Evolutionary conservation across 176 grass and related monocot genomes (phyloP).

Genomic region (Otatea glauca): DNA sequence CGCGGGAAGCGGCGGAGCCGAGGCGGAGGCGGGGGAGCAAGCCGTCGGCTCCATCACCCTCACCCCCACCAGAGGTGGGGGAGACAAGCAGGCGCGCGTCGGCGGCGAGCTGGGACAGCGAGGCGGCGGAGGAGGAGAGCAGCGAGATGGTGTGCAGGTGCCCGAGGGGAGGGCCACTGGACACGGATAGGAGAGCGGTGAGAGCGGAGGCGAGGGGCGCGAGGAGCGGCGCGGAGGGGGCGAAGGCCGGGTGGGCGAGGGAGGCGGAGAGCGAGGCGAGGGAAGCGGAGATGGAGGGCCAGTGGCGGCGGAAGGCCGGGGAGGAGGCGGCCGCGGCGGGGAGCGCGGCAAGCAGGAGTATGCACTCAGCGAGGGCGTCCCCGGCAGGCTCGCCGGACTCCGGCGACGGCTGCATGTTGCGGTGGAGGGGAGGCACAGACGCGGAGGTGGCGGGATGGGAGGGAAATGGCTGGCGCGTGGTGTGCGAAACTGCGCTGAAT

Average conservation of each 20-base stretch:
- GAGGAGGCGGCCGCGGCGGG: conserved; percentile 42
- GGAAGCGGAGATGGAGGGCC: conserved; percentile 52
- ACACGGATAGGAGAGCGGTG: conserved; percentile 44
- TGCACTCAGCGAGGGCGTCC: conserved; percentile 44
- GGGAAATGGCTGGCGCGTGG: conserved; percentile 32
- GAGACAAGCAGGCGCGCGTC: conserved; percentile 61
- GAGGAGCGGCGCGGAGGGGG: conserved; percentile 44
- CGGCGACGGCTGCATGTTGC: conserved; percentile 27
- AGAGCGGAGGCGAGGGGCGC: conserved; percentile 55
- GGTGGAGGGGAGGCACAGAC: not conserved
- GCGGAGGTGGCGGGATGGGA: not conserved
- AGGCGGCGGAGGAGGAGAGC: conserved; percentile 50
- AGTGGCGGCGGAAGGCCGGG: conserved; percentile 60
- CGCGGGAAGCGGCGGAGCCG: conserved; percentile 49
- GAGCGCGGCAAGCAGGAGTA: conserved; percentile 43
- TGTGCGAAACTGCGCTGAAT: conserved; percentile 34
- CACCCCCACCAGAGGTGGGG: not conserved
- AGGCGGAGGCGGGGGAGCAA: conserved; percentile 49
- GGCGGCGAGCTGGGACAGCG: conserved; percentile 50
- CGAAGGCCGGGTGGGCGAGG: conserved; percentile 52
- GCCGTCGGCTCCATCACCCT: not conserved
- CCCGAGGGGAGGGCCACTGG: conserved; percentile 38
- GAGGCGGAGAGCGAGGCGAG: conserved; percentile 44
- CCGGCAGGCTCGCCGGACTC: not conserved
- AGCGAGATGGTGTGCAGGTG: conserved; percentile 73